Evolutionary conservation across 177 flowering plant species (phyloP).

Genomic region (Vitis hybrid): DNA sequence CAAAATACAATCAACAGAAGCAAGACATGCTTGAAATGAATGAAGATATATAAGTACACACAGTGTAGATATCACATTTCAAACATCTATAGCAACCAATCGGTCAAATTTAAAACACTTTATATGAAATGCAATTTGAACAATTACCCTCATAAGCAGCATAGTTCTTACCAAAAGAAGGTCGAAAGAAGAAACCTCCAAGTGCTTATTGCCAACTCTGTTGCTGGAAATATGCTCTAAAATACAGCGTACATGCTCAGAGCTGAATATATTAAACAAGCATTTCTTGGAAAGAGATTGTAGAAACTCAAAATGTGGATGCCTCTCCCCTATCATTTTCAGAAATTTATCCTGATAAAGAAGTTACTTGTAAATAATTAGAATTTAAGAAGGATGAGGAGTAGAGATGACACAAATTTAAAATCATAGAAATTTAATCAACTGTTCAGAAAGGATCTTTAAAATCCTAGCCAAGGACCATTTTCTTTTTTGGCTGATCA

Average conservation of each 20-base stretch:
- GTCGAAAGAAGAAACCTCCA: conserved; percentile 39
- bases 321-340: conserved; percentile 51
- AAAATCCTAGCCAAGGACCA: too few species aligned
- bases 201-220: conserved; percentile 24
- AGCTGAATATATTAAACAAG: conserved; percentile 57
- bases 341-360: conserved; percentile 62
- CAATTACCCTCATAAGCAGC: background rate
- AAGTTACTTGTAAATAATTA: conserved; percentile 1
- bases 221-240: conserved; percentile 41
- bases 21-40: too few species aligned
- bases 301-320: conserved; percentile 63
- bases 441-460: too few species aligned
- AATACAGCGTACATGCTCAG: conserved; percentile 62
- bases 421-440: too few species aligned
- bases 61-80: too few species aligned
- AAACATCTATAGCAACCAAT: too few species aligned
- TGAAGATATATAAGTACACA: too few species aligned
- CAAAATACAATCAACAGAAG: too few species aligned
- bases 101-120: background rate
- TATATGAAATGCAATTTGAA: background rate
- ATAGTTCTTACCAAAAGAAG: conserved; percentile 70
- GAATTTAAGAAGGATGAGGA: background rate
- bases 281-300: conserved; percentile 63
- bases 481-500: too few species aligned
- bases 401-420: too few species aligned